Conservation (phyloP, 2,329 filamentous ascomycete species). For the Fusarium sp. region DNA sequence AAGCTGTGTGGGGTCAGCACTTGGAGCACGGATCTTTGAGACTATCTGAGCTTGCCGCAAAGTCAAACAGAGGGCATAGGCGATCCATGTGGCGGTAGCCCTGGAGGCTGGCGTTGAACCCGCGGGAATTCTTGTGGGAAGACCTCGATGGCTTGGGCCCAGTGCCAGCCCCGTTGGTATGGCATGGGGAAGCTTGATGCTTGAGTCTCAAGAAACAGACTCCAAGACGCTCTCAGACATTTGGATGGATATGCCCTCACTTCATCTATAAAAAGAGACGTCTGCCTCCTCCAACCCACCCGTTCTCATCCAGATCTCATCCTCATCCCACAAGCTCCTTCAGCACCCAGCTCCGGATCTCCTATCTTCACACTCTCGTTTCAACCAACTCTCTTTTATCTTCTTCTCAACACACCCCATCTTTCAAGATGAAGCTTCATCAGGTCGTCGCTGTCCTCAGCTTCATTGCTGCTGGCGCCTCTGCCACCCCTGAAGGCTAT, state of each 20-base stretch:
- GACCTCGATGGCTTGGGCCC: neutral
- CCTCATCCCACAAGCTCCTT: conserved; percentile 22
- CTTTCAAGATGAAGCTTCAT: conserved; percentile 25
- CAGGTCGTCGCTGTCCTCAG: conserved; percentile 27
- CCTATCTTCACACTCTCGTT: conserved; percentile 15
- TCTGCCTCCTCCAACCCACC: neutral
- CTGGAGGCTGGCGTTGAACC: neutral
- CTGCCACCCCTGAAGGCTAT: conserved; percentile 16
- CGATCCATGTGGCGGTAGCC: neutral
- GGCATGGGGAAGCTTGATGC: neutral
- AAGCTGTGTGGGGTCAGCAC: neutral
- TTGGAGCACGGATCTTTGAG: neutral
- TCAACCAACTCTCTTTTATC: conserved; percentile 1
- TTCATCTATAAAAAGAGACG: conserved; percentile 20
- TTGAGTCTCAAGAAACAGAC: neutral
- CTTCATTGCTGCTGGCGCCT: conserved; percentile 31
- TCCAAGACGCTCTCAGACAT: neutral
- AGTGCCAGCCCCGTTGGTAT: neutral
- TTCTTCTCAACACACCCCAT: neutral
- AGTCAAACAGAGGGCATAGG: neutral
- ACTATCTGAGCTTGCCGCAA: conserved; percentile 17
- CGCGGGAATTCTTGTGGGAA: neutral
- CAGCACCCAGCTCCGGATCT: conserved; percentile 10
- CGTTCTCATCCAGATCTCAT: neutral
- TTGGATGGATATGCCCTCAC: neutral